Conservation (phyloP, 2,329 filamentous ascomycete species). For the Leptographium procerum region DNA sequence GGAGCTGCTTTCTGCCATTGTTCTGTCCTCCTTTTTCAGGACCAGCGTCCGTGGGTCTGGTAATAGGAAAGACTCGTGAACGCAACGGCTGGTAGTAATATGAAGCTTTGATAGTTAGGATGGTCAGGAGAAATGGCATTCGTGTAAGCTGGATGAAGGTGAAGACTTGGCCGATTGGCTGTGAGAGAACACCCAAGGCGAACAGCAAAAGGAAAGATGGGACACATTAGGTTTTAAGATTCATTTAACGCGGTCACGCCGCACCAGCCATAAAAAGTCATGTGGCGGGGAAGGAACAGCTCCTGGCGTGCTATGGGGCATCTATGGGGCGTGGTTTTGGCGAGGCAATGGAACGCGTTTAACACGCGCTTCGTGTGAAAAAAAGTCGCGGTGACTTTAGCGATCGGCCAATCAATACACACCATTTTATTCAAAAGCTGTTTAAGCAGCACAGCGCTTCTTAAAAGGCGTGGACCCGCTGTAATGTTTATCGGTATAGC, state of each 20-base stretch:
- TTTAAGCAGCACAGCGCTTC: not conserved
- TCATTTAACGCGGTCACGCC: constrained; percentile 6
- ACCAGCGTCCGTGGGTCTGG: not conserved
- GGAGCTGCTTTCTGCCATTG: constrained; percentile 13
- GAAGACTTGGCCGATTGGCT: not conserved
- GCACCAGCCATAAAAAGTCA: constrained; percentile 4
- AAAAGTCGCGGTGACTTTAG: constrained; percentile 9
- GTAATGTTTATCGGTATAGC: not conserved
- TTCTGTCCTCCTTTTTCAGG: constrained; percentile 1
- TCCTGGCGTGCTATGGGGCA: not conserved
- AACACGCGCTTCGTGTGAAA: constrained; percentile 4
- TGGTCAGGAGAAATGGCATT: not conserved
- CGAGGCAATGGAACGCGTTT: constrained; percentile 9
- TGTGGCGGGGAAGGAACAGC: constrained; percentile 14
- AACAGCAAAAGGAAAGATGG: not conserved
- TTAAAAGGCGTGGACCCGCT: constrained; percentile 3
- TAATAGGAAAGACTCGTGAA: not conserved
- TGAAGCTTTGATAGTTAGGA: not conserved
- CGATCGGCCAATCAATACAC: constrained; percentile 6
- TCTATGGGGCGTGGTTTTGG: constrained; percentile 5
- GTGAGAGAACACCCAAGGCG: not conserved
- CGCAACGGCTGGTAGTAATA: not conserved
- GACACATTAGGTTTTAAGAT: not conserved
- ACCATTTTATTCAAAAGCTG: not conserved
- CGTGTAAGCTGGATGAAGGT: not conserved